Conservation (phyloP, 1,284 basidiomycete species). For the Waitea zeae region DNA sequence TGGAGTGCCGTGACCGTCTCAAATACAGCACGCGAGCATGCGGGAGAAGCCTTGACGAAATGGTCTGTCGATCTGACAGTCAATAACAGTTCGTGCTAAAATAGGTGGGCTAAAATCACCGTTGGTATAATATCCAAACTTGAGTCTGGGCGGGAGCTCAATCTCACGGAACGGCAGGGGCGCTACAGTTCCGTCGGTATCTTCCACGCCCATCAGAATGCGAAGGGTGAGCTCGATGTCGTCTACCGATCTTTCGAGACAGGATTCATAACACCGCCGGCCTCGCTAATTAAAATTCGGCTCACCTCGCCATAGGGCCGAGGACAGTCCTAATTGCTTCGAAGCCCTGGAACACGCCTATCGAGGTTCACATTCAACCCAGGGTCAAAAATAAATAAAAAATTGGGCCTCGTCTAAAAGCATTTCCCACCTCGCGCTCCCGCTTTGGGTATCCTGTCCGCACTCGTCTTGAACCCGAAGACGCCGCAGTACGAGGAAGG, state of each 20-base stretch:
- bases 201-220: slow-evolving; percentile 34
- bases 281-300: neutral
- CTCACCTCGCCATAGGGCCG: slow-evolving; percentile 64
- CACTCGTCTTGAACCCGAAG: slow-evolving; percentile 63
- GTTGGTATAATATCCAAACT: slow-evolving; percentile 57
- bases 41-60: slow-evolving; percentile 60
- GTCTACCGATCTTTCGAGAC: slow-evolving; percentile 29
- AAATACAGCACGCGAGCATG: slow-evolving; percentile 61
- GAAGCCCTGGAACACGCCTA: slow-evolving; percentile 44
- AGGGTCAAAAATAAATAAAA: no score
- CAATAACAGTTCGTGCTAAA: no score
- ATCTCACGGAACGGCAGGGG: slow-evolving; percentile 47
- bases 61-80: slow-evolving; percentile 29
- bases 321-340: slow-evolving; percentile 41
- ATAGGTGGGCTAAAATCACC: no score
- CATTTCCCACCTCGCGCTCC: slow-evolving; percentile 27
- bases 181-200: slow-evolving; percentile 20
- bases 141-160: slow-evolving; percentile 33
- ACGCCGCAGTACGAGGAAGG: slow-evolving; percentile 71
- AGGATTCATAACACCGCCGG: neutral
- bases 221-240: slow-evolving; percentile 48
- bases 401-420: no score
- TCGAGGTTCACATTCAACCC: no score
- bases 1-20: slow-evolving; percentile 56
- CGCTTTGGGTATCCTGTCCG: slow-evolving; percentile 27